phyloP scores from a whole-genome alignment of 371 early-diverging fungal genomes.

The Mucor lusitanicus region DNA sequence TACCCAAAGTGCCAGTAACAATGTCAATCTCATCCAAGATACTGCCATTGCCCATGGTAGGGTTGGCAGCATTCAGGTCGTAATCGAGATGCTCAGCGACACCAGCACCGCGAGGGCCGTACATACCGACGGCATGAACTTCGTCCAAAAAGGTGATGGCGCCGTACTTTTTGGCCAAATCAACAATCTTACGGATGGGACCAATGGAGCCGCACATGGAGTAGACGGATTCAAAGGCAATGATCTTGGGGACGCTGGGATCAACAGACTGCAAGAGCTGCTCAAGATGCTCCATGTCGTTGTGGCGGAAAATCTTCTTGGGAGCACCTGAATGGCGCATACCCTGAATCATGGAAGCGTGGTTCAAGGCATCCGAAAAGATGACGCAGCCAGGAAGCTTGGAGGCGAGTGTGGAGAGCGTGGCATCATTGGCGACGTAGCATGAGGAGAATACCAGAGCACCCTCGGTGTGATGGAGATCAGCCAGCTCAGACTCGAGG shows the following conservation, averaged over 20 bases:
- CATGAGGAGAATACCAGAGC: constrained; percentile 98
- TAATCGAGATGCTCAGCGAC: constrained; percentile 95
- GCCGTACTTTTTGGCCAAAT: constrained; percentile 94
- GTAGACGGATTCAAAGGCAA: constrained; percentile 99
- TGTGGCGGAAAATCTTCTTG: constrained; percentile 95
- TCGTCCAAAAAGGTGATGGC: constrained; percentile 98
- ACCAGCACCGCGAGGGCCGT: constrained; percentile 96
- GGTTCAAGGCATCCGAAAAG: constrained; percentile 94
- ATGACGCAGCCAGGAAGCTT: constrained; percentile 94
- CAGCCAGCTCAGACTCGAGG: constrained; percentile 90
- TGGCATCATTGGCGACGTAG: constrained; percentile 98
- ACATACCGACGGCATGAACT: constrained; percentile 99
- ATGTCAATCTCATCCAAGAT: constrained; percentile 94
- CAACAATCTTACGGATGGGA: constrained; percentile 91
- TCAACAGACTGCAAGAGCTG: constrained; percentile 78
- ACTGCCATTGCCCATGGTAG: constrained; percentile 58
- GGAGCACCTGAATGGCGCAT: constrained; percentile 91
- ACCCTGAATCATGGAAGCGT: constrained; percentile 99
- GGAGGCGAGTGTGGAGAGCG: constrained; percentile 87
- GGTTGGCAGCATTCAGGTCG: constrained; percentile 61
- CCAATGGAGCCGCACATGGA: constrained; percentile 98
- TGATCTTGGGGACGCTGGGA: constrained; percentile 88
- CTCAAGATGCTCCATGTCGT: constrained; percentile 93
- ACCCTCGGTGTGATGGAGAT: constrained; percentile 89
- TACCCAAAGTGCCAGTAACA: constrained; percentile 98